These are phyloP conservation scores for Babesia caballi DNA, from an alignment of 169 alveolate genomes.

Conservation along the genomic window DNA sequence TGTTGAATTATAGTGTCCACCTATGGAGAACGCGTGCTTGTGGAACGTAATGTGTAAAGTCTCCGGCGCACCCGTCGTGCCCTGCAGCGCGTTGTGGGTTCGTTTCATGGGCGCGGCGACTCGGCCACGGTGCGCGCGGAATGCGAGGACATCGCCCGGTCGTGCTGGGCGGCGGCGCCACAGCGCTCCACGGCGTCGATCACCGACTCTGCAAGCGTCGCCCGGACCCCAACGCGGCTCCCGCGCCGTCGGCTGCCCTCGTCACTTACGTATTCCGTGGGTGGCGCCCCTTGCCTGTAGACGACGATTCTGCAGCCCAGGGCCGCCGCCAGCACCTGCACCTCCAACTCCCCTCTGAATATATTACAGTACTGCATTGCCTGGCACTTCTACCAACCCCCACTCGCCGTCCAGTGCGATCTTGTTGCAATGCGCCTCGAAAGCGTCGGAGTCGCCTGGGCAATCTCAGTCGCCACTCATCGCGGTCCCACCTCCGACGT, in stretches of 20 bases:
- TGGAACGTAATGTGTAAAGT: slow-evolving; percentile 31
- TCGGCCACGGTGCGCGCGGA: no score
- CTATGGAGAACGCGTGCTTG: slow-evolving; percentile 34
- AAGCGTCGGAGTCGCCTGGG: neutral
- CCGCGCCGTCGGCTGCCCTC: neutral
- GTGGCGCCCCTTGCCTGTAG: slow-evolving; percentile 6
- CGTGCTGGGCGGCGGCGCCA: no score
- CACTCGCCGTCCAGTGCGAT: slow-evolving; percentile 58
- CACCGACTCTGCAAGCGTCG: neutral
- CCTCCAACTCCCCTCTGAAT: slow-evolving; percentile 48
- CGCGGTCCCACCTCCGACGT: neutral
- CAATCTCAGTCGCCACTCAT: no score
- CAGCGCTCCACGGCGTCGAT: neutral
- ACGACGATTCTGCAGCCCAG: slow-evolving; percentile 40
- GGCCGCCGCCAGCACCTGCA: slow-evolving; percentile 22
- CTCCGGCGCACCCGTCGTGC: neutral
- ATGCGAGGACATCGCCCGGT: no score
- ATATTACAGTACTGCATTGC: neutral
- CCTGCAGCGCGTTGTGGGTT: neutral
- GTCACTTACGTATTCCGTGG: slow-evolving; percentile 16
- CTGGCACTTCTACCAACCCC: slow-evolving; percentile 37
- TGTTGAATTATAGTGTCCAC: slow-evolving; percentile 62
- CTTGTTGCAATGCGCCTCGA: slow-evolving; percentile 35
- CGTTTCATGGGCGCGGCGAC: no score
- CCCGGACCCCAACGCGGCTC: neutral